These are phyloP conservation scores for Mycena amicta DNA, from an alignment of 768 basidiomycete genomes.

Conservation along the genomic window DNA sequence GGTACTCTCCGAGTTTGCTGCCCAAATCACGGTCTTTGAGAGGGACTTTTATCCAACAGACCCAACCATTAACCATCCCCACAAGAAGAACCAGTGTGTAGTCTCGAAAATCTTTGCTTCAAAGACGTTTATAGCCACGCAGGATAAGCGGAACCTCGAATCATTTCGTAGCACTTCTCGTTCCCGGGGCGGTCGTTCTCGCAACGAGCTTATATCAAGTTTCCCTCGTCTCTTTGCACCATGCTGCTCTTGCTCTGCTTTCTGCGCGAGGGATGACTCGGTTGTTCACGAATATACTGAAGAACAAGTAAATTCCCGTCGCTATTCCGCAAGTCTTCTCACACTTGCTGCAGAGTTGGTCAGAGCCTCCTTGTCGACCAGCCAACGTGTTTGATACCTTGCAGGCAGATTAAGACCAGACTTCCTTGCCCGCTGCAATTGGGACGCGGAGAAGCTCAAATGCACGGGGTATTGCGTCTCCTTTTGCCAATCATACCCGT, in stretches of 20 bases:
- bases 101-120: background rate
- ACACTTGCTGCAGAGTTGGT: conserved; percentile 61
- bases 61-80: conserved; percentile 53
- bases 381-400: conserved; percentile 11
- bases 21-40: conserved; percentile 45
- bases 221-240: conserved; percentile 58
- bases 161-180: conserved; percentile 45
- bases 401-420: conserved; percentile 63
- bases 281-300: conserved; percentile 2
- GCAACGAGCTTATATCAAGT: conserved; percentile 40
- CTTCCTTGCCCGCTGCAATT: conserved; percentile 66
- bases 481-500: background rate
- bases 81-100: conserved; percentile 52
- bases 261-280: conserved; percentile 38
- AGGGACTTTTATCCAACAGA: conserved; percentile 54
- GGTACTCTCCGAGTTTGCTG: conserved; percentile 42
- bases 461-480: conserved; percentile 56
- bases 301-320: conserved; percentile 4
- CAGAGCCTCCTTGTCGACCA: conserved; percentile 6
- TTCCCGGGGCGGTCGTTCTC: conserved; percentile 46
- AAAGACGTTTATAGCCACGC: too few relatives aligned
- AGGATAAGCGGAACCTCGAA: conserved; percentile 56
- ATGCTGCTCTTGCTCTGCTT: conserved; percentile 55
- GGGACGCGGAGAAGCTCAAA: conserved; percentile 45
- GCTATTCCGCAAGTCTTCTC: conserved; percentile 42